phyloP scores from a whole-genome alignment of 352 stramenopile genomes.

The Phytophthora meadii region DNA sequence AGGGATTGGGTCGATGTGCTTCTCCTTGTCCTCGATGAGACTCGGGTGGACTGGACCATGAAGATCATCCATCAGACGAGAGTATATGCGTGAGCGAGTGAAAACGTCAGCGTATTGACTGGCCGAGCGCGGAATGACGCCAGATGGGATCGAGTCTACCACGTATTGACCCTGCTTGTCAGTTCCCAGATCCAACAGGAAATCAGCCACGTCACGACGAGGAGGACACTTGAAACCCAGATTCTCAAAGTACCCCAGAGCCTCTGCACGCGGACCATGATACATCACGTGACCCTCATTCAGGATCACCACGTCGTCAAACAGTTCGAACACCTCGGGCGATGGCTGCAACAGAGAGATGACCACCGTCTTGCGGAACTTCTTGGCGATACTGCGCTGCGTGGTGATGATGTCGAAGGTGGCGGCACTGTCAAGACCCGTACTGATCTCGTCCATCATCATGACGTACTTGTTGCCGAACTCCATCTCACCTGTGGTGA shows the following conservation, averaged over 20 bases:
- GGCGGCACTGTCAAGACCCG: conserved; percentile 67
- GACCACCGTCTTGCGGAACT: conserved; percentile 58
- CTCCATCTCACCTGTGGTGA: conserved; percentile 82
- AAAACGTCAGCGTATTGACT: conserved; percentile 40
- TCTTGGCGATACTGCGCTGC: conserved; percentile 54
- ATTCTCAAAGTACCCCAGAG: conserved; percentile 81
- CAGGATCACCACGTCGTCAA: conserved; percentile 94
- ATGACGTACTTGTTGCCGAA: conserved; percentile 86
- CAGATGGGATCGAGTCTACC: conserved; percentile 1
- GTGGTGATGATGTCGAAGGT: conserved; percentile 73
- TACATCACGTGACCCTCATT: conserved; percentile 92
- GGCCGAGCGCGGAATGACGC: conserved; percentile 15
- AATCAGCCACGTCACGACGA: conserved; percentile 89
- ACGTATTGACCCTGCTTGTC: conserved; percentile 48
- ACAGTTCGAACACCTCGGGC: conserved; percentile 92
- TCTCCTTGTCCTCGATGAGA: conserved; percentile 49
- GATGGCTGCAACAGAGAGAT: conserved; percentile 91
- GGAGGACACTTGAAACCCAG: conserved; percentile 71
- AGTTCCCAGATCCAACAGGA: conserved; percentile 77
- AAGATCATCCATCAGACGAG: conserved; percentile 22
- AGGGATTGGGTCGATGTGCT: conserved; percentile 73
- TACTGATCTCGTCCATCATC: conserved; percentile 87
- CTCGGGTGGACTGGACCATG: conserved; percentile 4
- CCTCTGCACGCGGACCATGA: conserved; percentile 65
- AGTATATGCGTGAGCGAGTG: conserved; percentile 18